Evolutionary conservation across 148 eudicot species (phyloP).

Genomic region (Spergularia marina): DNA sequence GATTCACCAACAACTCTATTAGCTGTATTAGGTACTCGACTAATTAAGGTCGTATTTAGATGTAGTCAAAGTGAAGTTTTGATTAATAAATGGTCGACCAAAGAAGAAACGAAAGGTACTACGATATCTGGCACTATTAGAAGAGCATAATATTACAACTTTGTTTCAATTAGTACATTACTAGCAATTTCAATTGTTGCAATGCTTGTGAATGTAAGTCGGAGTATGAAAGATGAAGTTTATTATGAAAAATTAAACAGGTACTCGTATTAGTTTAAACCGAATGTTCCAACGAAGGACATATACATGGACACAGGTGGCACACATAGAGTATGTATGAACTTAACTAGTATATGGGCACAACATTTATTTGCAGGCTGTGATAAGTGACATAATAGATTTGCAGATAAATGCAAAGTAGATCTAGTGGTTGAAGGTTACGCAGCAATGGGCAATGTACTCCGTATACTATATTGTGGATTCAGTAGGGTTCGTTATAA

Average conservation of each 20-base stretch:
- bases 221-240: too few species aligned
- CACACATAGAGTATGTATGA: background rate
- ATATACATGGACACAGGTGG: background rate
- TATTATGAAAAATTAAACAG: background rate
- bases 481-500: background rate
- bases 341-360: background rate
- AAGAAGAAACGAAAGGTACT: background rate
- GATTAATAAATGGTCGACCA: background rate
- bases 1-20: too few species aligned
- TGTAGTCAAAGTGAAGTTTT: background rate
- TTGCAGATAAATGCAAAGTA: background rate
- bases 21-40: too few species aligned
- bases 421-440: conserved; percentile 8
- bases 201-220: too few species aligned
- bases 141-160: background rate
- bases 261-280: background rate
- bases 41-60: too few species aligned
- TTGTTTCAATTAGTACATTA: background rate
- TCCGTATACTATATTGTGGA: background rate
- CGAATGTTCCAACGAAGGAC: too few species aligned
- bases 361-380: background rate
- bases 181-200: too few species aligned
- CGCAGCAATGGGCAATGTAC: background rate
- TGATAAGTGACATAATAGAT: too few species aligned
- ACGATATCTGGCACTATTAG: background rate